Conservation (phyloP, 2,329 filamentous ascomycete species). For the Drechslerella stenobrocha region DNA sequence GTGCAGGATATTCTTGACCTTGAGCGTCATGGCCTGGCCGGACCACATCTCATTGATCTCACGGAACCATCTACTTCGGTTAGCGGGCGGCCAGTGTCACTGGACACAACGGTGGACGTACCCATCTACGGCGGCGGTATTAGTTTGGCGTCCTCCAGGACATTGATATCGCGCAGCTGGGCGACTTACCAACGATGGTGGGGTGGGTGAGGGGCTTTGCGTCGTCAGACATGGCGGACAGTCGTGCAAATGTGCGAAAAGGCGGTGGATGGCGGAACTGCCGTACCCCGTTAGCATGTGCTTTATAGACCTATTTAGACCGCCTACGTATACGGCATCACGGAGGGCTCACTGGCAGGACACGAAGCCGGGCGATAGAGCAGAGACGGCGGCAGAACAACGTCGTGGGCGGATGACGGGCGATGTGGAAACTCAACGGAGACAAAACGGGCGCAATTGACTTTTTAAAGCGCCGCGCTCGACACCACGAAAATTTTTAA, state of each 20-base stretch:
- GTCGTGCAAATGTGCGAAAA: constrained; percentile 9
- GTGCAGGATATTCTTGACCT: constrained; percentile 96
- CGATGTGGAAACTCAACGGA: no score
- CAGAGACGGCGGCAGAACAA: no score
- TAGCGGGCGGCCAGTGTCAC: not conserved
- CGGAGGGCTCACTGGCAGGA: no score
- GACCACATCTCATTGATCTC: constrained; percentile 99
- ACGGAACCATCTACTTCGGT: constrained; percentile 74
- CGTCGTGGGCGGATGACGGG: no score
- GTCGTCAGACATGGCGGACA: constrained; percentile 42
- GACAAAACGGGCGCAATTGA: no score
- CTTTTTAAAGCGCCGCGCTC: no score
- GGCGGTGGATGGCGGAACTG: not conserved
- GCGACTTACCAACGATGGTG: constrained; percentile 40
- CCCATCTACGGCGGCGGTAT: constrained; percentile 21
- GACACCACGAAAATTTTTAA: constrained; percentile 12
- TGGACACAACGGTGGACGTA: constrained; percentile 8
- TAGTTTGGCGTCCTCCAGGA: constrained; percentile 5
- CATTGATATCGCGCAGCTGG: no score
- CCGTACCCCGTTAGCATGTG: not conserved
- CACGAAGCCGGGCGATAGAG: no score
- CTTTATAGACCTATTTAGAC: no score
- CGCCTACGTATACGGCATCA: no score
- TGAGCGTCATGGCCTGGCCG: constrained; percentile 97
- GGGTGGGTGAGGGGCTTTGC: constrained; percentile 28